Evolutionary conservation across 257 asterid species (phyloP), one percentile per base, ranked within the genome.

Genomic region (Lantana camara): DNA sequence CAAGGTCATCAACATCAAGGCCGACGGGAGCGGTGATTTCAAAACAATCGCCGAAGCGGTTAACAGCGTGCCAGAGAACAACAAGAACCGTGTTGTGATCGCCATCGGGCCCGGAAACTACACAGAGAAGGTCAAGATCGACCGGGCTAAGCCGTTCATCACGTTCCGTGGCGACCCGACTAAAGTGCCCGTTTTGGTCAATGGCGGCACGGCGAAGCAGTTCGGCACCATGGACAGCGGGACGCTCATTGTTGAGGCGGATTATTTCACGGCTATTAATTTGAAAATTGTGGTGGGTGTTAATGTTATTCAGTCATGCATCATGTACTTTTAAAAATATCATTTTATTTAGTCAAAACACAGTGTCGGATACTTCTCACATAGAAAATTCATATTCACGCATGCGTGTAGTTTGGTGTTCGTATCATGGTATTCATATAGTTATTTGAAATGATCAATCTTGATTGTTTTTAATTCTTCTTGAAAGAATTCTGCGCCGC

Each of bases 71-170:
- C 96, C 97, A 0, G 11, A 4, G 0, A 78, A 57, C 0, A 93
- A 90, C 62, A 78, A 32, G 22, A 59, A 75, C 0, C 91, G 95
- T 0, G 79, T 79, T 1, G 29, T 85, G 8, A 58, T 93, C n/a
- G 68, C 63, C 10, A 57, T 93, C 3, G 97, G 86, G 0, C 80
- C 87, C 0, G 99, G 99, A 40, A 87, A 63, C n/a, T 93, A 90
- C 38, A 76, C 77, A 0, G 96, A 93, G 69, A 93, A 79, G 21
- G 15, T 93, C 3, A 75, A 17, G 40, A 55, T 90, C 5, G 80
- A 70, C 0, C 57, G 27, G 24, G 19, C 46, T 0, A 81, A 82
- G 65, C 87, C 85, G 0, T 93, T 74, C 27, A 13, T 93, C 7
- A 87, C 97, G 1, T 65, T 91, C 1, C 59, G 53, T 41, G 99